Evolutionary conservation across 2,329 filamentous ascomycete genomes (phyloP).

Genomic region (Aspergillus versicolor): DNA sequence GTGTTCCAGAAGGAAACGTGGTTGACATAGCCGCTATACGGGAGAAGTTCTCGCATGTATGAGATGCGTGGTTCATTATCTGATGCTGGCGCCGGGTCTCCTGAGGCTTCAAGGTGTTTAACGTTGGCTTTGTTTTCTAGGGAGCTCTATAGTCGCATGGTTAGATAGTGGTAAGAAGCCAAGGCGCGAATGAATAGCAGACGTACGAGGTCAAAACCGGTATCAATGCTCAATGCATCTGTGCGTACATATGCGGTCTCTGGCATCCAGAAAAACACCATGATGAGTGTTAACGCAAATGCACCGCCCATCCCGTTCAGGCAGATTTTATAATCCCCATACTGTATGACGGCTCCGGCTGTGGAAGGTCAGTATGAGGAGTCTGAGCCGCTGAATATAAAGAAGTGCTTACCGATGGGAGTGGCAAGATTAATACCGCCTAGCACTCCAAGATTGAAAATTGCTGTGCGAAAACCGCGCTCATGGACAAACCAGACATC

Average conservation of each 20-base stretch:
- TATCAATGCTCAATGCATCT: conserved; percentile 38
- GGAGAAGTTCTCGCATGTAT: conserved; percentile 30
- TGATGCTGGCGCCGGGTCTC: background rate
- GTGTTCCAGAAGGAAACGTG: conserved; percentile 38
- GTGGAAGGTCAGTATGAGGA: background rate
- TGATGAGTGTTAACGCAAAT: conserved; percentile 36
- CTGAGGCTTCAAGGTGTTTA: conserved; percentile 23
- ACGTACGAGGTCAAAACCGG: conserved; percentile 26
- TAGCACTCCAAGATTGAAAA: conserved; percentile 45
- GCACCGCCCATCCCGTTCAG: conserved; percentile 41
- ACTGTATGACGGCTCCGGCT: conserved; percentile 42
- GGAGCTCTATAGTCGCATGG: background rate
- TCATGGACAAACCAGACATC: conserved; percentile 49
- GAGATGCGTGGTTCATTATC: conserved; percentile 21
- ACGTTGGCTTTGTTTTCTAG: conserved; percentile 21
- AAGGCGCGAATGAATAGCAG: background rate
- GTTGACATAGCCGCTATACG: conserved; percentile 42
- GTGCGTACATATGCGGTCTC: conserved; percentile 38
- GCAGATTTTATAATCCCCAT: conserved; percentile 32
- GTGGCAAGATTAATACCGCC: conserved; percentile 45
- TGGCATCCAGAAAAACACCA: conserved; percentile 46
- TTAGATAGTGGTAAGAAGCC: background rate
- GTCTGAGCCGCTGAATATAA: background rate
- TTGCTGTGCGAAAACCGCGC: conserved; percentile 39
- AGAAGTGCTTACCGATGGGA: conserved; percentile 34